Evolutionary conservation across 2,329 filamentous ascomycete species (phyloP).

Genomic region (Botryosphaeria dothidea): DNA sequence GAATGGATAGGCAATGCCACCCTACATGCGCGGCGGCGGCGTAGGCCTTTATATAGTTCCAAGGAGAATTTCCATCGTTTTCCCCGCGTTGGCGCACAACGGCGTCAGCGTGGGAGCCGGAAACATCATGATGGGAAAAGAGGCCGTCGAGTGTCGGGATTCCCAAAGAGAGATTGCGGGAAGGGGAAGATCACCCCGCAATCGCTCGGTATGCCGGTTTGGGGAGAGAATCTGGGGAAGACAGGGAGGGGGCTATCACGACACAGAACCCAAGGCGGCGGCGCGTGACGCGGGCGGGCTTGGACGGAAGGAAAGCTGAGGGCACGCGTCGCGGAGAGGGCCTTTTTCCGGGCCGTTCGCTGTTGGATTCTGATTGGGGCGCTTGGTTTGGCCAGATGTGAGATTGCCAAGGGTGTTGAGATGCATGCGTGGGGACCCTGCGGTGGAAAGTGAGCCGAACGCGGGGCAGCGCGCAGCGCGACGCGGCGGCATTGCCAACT

Average conservation of each 20-base stretch:
- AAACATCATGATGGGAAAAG: neutral
- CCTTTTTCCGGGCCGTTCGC: neutral
- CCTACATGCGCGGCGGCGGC: neutral
- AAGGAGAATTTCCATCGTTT: neutral
- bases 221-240: constrained; percentile 12
- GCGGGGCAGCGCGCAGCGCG: constrained; percentile 1
- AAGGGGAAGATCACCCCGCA: constrained; percentile 12
- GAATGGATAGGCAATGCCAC: neutral
- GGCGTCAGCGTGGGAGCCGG: neutral
- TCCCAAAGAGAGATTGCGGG: constrained; percentile 9
- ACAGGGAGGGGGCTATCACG: neutral
- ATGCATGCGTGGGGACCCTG: neutral
- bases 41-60: neutral
- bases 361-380: neutral
- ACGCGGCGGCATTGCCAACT: neutral
- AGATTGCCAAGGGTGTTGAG: neutral
- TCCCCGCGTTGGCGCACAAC: neutral
- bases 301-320: neutral
- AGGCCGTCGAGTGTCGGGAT: neutral
- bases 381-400: neutral
- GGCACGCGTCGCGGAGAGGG: neutral
- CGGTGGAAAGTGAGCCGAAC: constrained; percentile 18
- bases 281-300: neutral
- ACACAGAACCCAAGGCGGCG: neutral
- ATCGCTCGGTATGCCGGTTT: constrained; percentile 10